A percentile compares a stretch with the other conserved stretches of the same genome.
These are phyloP conservation scores for Haplographium delicatum DNA, from an alignment of 495 filamentous ascomycete species.

Conservation along the genomic window DNA sequence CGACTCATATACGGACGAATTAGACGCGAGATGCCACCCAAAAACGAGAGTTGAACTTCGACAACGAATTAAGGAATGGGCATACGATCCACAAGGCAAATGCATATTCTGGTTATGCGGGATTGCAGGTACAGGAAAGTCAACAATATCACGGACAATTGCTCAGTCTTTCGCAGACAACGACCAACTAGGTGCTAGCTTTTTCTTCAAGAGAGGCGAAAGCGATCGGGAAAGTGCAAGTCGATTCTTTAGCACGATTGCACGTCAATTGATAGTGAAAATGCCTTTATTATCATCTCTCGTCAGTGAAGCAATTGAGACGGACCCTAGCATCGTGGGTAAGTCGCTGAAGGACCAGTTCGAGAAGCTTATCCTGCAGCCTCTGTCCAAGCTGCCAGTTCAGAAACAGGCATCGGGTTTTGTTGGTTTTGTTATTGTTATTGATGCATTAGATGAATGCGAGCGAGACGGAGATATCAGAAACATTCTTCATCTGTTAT, in stretches of 20 bases:
- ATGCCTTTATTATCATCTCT: constrained; percentile 25
- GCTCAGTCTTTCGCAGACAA: constrained; percentile 24
- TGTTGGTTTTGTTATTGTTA: not conserved
- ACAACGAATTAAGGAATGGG: constrained; percentile 22
- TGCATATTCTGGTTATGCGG: constrained; percentile 41
- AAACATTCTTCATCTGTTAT: not conserved
- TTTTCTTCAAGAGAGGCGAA: constrained; percentile 50
- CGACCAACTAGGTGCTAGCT: constrained; percentile 35
- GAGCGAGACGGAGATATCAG: not conserved
- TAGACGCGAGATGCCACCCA: constrained; percentile 25
- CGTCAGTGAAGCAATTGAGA: constrained; percentile 35
- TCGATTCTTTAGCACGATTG: constrained; percentile 42
- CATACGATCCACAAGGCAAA: not conserved
- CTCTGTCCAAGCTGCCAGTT: constrained; percentile 25
- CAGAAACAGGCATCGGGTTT: not conserved
- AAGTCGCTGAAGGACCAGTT: constrained; percentile 43
- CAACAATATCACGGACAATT: constrained; percentile 40
- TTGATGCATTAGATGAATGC: not conserved
- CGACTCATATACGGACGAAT: constrained; percentile 26
- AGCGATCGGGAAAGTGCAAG: constrained; percentile 36
- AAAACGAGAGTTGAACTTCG: constrained; percentile 29
- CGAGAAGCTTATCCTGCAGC: constrained; percentile 41
- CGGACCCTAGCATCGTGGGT: constrained; percentile 30
- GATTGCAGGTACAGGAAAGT: constrained; percentile 44
- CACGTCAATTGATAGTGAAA: constrained; percentile 33